Conservation (phyloP, 1,139 yeast species). For the Saccharomyces hybrid region DNA sequence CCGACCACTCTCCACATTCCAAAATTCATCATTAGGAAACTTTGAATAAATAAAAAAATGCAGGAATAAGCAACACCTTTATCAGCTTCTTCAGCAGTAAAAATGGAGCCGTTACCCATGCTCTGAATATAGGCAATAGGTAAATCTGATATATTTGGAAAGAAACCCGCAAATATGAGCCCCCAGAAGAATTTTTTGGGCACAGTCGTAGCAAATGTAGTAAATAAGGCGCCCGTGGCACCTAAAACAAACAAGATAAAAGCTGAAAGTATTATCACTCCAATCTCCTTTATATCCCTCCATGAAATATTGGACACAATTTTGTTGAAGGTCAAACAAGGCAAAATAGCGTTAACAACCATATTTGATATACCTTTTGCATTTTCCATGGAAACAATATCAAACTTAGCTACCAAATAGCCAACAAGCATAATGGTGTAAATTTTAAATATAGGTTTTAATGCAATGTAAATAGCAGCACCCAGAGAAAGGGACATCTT, state of each 20-base stretch:
- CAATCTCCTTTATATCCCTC: slow-evolving; percentile 65
- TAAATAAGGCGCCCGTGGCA: slow-evolving; percentile 36
- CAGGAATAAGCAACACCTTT: slow-evolving; percentile 81
- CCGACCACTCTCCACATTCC: slow-evolving; percentile 70
- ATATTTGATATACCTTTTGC: slow-evolving; percentile 66
- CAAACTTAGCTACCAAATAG: slow-evolving; percentile 53
- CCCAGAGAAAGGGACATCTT: slow-evolving; percentile 43
- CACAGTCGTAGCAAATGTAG: slow-evolving; percentile 37
- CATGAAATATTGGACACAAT: slow-evolving; percentile 65
- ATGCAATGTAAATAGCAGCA: slow-evolving; percentile 66
- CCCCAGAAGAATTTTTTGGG: slow-evolving; percentile 84
- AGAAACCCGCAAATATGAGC: slow-evolving; percentile 59
- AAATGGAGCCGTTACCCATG: slow-evolving; percentile 56
- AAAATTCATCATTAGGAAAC: slow-evolving; percentile 60
- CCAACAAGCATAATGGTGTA: slow-evolving; percentile 71
- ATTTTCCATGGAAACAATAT: slow-evolving; percentile 66
- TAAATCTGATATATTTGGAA: slow-evolving; percentile 77
- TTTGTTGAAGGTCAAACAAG: slow-evolving; percentile 72
- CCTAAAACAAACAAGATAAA: slow-evolving; percentile 50
- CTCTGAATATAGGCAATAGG: slow-evolving; percentile 89
- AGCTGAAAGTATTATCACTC: slow-evolving; percentile 61
- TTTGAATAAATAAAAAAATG: slow-evolving; percentile 63
- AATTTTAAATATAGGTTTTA: slow-evolving; percentile 82
- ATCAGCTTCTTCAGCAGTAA: slow-evolving; percentile 49
- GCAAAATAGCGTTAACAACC: slow-evolving; percentile 65